Conservation (phyloP, 495 filamentous ascomycete species). For the Penicillium tannophilum region DNA sequence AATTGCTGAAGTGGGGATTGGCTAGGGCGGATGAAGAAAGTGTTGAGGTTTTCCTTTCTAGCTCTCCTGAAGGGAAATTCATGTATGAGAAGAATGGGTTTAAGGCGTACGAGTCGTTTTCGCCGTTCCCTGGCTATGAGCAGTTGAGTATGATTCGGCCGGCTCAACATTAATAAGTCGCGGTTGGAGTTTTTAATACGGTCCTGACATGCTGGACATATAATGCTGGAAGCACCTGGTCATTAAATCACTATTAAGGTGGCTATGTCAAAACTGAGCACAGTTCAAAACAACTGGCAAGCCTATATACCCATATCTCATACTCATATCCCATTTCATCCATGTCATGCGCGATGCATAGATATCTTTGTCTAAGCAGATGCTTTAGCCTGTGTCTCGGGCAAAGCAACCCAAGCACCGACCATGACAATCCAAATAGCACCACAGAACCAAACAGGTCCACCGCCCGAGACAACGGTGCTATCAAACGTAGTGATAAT, state of each 20-base stretch:
- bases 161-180: neutral
- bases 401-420: conserved; percentile 15
- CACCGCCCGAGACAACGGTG: conserved; percentile 9
- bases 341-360: neutral
- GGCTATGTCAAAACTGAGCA: neutral
- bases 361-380: conserved; percentile 10
- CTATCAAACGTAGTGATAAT: conserved; percentile 21
- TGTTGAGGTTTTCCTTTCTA: conserved; percentile 40
- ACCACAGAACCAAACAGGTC: conserved; percentile 26
- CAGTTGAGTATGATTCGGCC: conserved; percentile 28
- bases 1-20: conserved; percentile 46
- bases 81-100: conserved; percentile 42
- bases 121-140: conserved; percentile 23
- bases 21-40: conserved; percentile 37
- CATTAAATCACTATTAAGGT: conserved; percentile 1
- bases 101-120: conserved; percentile 17
- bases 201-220: too few species aligned
- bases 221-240: too few species aligned
- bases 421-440: conserved; percentile 24
- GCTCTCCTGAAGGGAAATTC: conserved; percentile 32
- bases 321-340: neutral
- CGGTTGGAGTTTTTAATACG: neutral
- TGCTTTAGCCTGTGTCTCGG: conserved; percentile 20
- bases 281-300: neutral
- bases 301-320: neutral